Percentiles rank a stretch among this genome's conserved stretches.
Conservation (phyloP, 2,329 filamentous ascomycete species). For the Phaeosphaeria sp. region DNA sequence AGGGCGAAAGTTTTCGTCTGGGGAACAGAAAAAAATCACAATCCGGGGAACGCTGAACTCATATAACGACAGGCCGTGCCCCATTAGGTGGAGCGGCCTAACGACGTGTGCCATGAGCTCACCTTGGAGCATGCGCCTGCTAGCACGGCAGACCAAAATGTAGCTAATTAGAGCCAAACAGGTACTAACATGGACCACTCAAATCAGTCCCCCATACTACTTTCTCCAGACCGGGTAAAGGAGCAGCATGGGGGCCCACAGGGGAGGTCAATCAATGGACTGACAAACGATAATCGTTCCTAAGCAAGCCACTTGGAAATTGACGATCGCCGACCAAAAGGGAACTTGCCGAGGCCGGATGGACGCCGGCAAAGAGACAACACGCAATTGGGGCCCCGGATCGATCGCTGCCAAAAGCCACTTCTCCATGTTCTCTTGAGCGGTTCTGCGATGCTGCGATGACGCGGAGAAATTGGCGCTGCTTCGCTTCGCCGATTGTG, state of each 20-base stretch:
- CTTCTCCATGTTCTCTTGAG: slow-evolving; percentile 3
- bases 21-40: slow-evolving; percentile 25
- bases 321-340: slow-evolving; percentile 37
- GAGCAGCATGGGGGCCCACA: slow-evolving; percentile 19
- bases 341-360: slow-evolving; percentile 35
- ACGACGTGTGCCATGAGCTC: slow-evolving; percentile 43
- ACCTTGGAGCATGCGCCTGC: slow-evolving; percentile 9
- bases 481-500: neutral
- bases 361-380: slow-evolving; percentile 32
- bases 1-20: slow-evolving; percentile 17
- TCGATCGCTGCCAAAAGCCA: neutral
- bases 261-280: slow-evolving; percentile 29
- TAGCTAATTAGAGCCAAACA: slow-evolving; percentile 38
- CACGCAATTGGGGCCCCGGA: slow-evolving; percentile 11
- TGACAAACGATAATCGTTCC: slow-evolving; percentile 33
- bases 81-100: slow-evolving; percentile 30
- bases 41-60: slow-evolving; percentile 40
- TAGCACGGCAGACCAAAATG: slow-evolving; percentile 28
- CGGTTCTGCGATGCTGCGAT: slow-evolving; percentile 12
- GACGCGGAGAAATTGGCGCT: slow-evolving; percentile 24
- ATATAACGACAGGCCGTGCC: slow-evolving; percentile 41
- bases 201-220: slow-evolving; percentile 37
- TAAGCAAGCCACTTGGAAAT: slow-evolving; percentile 21
- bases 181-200: slow-evolving; percentile 37
- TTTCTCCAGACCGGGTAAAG: slow-evolving; percentile 45